Base-by-base conservation (phyloP, 2,329 filamentous ascomycete genomes). In the Torrubiella hemipterigena region DNA sequence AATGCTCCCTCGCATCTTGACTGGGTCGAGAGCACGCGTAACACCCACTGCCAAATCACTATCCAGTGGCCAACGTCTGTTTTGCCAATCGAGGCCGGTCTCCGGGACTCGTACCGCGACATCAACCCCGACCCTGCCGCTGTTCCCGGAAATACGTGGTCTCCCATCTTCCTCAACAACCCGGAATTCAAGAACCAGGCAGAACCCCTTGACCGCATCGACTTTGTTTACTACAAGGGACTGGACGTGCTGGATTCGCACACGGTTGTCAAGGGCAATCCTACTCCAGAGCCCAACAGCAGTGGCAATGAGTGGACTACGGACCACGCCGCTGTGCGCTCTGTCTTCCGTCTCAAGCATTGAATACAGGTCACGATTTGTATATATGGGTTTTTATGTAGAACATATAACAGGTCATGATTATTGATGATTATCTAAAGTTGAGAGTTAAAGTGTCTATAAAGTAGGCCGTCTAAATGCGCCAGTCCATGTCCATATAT, bases 1-100 rank as follows among this genome's bases (percentile, higher is more conserved):
- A 61, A 61, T 37, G 56, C 58, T 1, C 58, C 58, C 0, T 61
- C 58, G 11, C 57, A 61, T 25, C 47, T 59, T 2, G 58, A 62
- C 44, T 62, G 50, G 43, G 51, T 48, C 3, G 48, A 56, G 5
- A 46, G 38, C 4, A 39, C 48, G 3, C 41, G 42, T 13, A 39
- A 50, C 5, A 48, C 46, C 34, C 49, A 61, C 42, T 61, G 57
- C 32, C 47, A 46, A 27, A 44, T 38, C 5, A 33, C 42, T 21
- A 39, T 58, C 3, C 39, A 38, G 5, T 61, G 58, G 58, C 58
- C 58, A 3, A 56, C 53, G 1, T 61, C 58, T 0, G 35, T 40
- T 2, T 38, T 49, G 4, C 50, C 56, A 7, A 34, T 39, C 7
- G 42, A 57, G 7, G 44, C 45, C 1, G 58, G 56, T 0, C 35